Evolutionary conservation across 129 eudicot species (phyloP), one percentile per base, ranked within the genome.

Genomic region (Escallonia rubra): DNA sequence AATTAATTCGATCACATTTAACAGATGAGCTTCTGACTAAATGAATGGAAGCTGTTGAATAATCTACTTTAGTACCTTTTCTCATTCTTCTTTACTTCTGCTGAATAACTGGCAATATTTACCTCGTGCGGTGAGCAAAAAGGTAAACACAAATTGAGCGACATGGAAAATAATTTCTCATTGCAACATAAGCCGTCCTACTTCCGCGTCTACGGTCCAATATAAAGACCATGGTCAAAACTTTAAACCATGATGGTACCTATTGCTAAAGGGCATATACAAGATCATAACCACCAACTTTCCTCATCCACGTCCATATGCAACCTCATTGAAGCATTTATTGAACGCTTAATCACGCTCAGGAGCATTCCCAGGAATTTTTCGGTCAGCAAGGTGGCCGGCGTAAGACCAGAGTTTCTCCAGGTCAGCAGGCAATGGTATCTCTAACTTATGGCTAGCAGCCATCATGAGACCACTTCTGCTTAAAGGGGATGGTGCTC

Each of bases 401-500:
- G 95, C 82, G 65, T 83, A 82, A 2, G 95, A 77, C 96, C 95
- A 92, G 47, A 86, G 76, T 48, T 69, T 88, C 52, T 88, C 98
- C 72, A 80, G 42, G 63, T 92, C 98, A 59, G 74, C 79, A 42
- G 81, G 82, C 71, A 59, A 62, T 4, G 72, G 55, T 50, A 76
- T 67, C 44, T 84, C 90, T 3, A 79, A 16, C 70, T 82, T 86
- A 11, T 53, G 74, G 64, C 67, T 74, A 34, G 64, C 66, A 14
- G 64, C 63, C 13, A 69, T 79, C 41, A 72, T 80, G 38, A 55
- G 64, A 67, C 61, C 68, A 59, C 38, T 66, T 54, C 70, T 75
- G 65, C 69, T 74, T 39, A 74, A 40, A 3, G 86, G 82, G 8
- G 83, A 58, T 48, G 71, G 80, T 23, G 81, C 63, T 51, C 77